Conservation (phyloP, 345 rosid genomes). For the Rhodomyrtus tomentosa region DNA sequence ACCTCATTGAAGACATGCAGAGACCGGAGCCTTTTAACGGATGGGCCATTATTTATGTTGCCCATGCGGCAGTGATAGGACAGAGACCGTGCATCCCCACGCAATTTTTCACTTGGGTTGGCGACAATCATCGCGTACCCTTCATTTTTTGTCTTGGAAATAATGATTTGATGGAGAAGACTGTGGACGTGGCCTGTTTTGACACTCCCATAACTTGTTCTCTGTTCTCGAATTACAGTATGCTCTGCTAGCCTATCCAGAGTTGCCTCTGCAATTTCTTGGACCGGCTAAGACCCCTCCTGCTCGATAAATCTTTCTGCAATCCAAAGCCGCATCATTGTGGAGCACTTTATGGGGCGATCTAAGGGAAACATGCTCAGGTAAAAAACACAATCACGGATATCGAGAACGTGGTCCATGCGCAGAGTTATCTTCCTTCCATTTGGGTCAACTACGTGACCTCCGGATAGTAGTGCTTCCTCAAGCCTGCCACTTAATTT, state of each 20-base stretch:
- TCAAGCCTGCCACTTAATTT: background rate
- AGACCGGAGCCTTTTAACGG: background rate
- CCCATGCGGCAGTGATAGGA: fast-evolving
- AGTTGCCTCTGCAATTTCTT: fast-evolving
- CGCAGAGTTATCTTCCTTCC: background rate
- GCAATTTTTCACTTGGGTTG: too few relatives aligned
- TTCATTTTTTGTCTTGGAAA: background rate
- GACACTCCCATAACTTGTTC: background rate
- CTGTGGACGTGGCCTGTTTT: fast-evolving
- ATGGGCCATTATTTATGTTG: background rate
- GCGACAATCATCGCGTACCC: fast-evolving
- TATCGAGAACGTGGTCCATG: fast-evolving
- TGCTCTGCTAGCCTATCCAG: background rate
- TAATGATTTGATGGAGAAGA: background rate
- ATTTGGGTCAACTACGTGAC: background rate
- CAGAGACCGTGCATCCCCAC: too few relatives aligned
- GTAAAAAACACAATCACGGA: fast-evolving
- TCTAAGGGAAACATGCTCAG: background rate
- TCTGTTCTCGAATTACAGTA: background rate
- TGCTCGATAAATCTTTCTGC: fast-evolving
- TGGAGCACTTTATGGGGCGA: background rate
- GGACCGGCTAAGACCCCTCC: background rate
- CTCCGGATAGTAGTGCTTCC: background rate
- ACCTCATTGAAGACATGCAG: background rate
- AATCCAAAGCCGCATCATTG: background rate